Evolutionary conservation across 345 rosid species (phyloP).

Genomic region (Salix purpurea): DNA sequence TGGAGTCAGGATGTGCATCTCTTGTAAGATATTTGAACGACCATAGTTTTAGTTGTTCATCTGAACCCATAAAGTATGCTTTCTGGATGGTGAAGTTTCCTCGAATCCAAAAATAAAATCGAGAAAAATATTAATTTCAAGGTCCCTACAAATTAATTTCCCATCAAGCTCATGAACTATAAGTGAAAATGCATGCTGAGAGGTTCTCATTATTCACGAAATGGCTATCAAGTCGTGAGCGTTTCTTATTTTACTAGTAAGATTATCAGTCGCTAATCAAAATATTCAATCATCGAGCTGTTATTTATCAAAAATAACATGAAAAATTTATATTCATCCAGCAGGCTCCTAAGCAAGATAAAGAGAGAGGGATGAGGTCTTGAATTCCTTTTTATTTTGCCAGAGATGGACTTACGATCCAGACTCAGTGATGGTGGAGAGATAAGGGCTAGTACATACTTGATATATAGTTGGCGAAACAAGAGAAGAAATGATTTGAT

Average conservation of each 20-base stretch:
- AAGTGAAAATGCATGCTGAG: not conserved
- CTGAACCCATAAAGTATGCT: accelerated
- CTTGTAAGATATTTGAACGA: no score
- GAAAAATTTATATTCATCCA: no score
- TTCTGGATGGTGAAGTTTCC: accelerated
- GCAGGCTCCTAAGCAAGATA: not conserved
- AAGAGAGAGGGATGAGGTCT: not conserved
- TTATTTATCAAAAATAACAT: no score
- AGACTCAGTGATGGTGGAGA: no score
- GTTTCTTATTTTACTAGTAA: not conserved
- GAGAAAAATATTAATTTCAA: not conserved
- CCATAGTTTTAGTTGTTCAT: no score
- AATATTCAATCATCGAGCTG: no score
- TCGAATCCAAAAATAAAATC: not conserved
- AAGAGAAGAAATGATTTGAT: no score
- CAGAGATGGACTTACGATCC: no score
- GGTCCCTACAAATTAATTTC: not conserved
- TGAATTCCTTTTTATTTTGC: not conserved
- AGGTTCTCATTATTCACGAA: not conserved
- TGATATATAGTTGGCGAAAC: no score
- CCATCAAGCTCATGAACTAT: not conserved
- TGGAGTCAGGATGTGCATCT: accelerated
- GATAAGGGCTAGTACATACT: no score
- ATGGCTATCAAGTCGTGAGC: not conserved
- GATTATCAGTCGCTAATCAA: not conserved